Evolutionary conservation across 495 filamentous ascomycete genomes (phyloP), one percentile per base, ranked within the genome.

Genomic region (Darksidea phi): DNA sequence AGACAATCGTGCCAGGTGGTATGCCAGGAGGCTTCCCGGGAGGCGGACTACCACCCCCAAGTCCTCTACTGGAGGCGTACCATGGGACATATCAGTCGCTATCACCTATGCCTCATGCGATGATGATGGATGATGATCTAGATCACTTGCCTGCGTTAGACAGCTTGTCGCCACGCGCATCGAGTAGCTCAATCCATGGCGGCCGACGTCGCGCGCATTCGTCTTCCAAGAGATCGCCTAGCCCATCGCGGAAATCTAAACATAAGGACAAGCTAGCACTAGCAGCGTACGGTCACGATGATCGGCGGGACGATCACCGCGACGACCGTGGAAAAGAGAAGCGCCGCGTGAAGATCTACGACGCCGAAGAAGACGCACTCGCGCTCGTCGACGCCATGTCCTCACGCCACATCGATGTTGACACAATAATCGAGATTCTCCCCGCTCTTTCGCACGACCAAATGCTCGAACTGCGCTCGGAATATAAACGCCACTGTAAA

Each of bases 41-140:
- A 46, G 41, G 41, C 15, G 72, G 73, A 41, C 82, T 88, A 36
- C 69, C 69, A 10, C 89, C 89, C 1, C 82, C 86, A 8, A 94
- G 89, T 57, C 94, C 94, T 0, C 78, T 97, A 17, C 81, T 96
- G 12, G 94, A 97, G 74, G 87, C 94, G 1, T 98, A 98, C 74
- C 86, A 86, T 58, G 94, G 94, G 6, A 96, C 91, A 1, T 98
- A 95, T 70, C 94, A 98, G 73, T 88, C 88, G 51, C 90, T 97
- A 66, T 95, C 92, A 1, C 93, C 94, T 1, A 94, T 96, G 90
- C 92, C 92, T 0, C 91, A 89, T 0, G 89, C 93, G 0, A 76
- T 86, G 42, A 71, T 78, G 57, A 71, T 72, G 6, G 59, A 74
- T 41, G 74, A 76, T 49, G 73, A 73, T 21, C 50, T 71, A 12